Base-by-base conservation (phyloP, 2,329 filamentous ascomycete genomes). In the Rugonectria rugulosa region DNA sequence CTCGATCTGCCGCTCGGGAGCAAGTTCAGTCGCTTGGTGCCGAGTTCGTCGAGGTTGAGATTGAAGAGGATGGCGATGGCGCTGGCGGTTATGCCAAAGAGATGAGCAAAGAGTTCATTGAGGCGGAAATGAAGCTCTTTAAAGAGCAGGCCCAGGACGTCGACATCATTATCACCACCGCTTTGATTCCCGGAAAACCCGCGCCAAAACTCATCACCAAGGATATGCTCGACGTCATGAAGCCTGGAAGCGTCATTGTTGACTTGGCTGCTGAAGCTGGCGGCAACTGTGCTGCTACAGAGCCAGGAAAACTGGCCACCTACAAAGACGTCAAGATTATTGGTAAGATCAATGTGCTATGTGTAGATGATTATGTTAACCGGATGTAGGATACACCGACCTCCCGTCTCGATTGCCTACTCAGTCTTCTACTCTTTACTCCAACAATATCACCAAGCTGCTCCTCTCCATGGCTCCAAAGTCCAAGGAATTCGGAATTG, bases 41-140 rank as follows among this genome's bases (percentile, higher is more conserved):
- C 15, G 92, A 96, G 68, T 96, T 96, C 67, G 85, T 96, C 63
- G 91, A 96, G 73, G 92, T 96, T 19, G 88, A 91, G 12, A 80
- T 96, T 19, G 73, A 94, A 63, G 92, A 97, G 74, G 91, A 95
- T 57, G 92, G 92, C 2, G 87, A 89, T 11, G 92, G 91, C 3
- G 87, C 89, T 8, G 92, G 92, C 23, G 92, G 92, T 14, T 97
- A 97, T 68, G 91, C 91, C 48, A 96, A 96, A 69, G 91, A 93
- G 69, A 96, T 96, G 92, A 95, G 91, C 50, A 92, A 94, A 68
- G 92, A 94, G 63, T 97, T 96, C 68, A 92, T 95, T 71, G 91
- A 92, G 57, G 92, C 92, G 6, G 91, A 97, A 72, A 96, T 96
- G 91, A 93, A 91, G 72, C 81, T 97, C 0, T 97, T 97, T 75